These are phyloP conservation scores for Saccharomycopsis javanensis DNA, from an alignment of 805 yeast species.

Conservation along the genomic window DNA sequence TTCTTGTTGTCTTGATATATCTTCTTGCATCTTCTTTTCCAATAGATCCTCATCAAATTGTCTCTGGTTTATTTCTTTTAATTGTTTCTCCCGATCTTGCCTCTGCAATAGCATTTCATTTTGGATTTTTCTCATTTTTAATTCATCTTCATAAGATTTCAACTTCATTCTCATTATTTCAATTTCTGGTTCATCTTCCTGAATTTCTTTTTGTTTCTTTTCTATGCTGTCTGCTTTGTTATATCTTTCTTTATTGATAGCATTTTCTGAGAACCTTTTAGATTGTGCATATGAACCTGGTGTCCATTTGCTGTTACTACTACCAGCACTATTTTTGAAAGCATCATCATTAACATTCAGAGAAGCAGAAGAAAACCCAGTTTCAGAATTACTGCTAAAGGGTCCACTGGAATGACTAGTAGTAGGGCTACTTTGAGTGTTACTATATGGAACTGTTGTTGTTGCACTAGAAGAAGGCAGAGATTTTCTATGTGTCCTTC, in stretches of 20 bases:
- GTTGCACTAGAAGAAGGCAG: background rate
- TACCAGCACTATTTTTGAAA: background rate
- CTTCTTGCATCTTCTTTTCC: background rate
- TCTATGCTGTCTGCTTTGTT: background rate
- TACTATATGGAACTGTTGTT: background rate
- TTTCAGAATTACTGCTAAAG: background rate
- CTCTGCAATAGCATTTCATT: background rate
- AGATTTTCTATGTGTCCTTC: background rate
- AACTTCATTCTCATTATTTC: background rate
- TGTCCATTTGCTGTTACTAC: background rate
- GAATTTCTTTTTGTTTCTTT: background rate
- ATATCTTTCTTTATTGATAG: background rate
- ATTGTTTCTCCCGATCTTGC: background rate
- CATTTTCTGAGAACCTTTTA: background rate
- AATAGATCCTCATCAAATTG: background rate
- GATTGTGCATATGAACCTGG: background rate
- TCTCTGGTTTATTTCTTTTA: background rate
- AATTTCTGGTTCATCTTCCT: background rate
- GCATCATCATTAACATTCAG: background rate
- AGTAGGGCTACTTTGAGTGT: background rate
- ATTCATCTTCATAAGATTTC: background rate
- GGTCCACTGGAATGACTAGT: background rate
- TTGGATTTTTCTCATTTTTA: background rate
- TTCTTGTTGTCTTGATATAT: conserved; percentile 1
- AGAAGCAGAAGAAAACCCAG: background rate